These are phyloP conservation scores for Ustilago vetiveriae DNA, from an alignment of 1,284 basidiomycete genomes.

Conservation along the genomic window DNA sequence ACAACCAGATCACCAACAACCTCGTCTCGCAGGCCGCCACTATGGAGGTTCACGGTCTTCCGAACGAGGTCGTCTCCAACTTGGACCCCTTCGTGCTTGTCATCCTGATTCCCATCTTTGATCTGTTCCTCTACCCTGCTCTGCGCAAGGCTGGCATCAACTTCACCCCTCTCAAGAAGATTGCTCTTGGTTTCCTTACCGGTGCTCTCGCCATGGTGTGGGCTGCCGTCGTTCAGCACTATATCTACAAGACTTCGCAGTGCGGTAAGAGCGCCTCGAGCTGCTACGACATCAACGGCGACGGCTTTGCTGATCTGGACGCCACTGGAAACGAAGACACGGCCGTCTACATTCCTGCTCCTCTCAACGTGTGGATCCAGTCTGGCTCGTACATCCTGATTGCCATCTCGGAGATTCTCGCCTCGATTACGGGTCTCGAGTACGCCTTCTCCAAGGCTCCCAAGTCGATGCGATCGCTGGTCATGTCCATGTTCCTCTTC, in stretches of 20 bases:
- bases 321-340: constrained; percentile 21
- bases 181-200: constrained; percentile 76
- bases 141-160: constrained; percentile 75
- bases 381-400: constrained; percentile 70
- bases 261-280: constrained; percentile 69
- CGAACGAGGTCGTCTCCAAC: constrained; percentile 83
- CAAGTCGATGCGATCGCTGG: constrained; percentile 68
- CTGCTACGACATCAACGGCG: constrained; percentile 54
- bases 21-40: constrained; percentile 71
- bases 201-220: constrained; percentile 72
- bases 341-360: constrained; percentile 37
- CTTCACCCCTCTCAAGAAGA: constrained; percentile 73
- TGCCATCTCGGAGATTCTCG: constrained; percentile 75
- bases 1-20: constrained; percentile 74
- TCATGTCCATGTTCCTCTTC: constrained; percentile 73
- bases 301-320: constrained; percentile 33
- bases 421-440: constrained; percentile 80
- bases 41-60: constrained; percentile 74
- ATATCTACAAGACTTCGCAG: constrained; percentile 72
- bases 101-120: constrained; percentile 69
- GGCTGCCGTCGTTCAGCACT: constrained; percentile 74
- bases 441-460: constrained; percentile 82
- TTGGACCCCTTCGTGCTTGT: constrained; percentile 76
- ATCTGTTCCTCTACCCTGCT: constrained; percentile 76
- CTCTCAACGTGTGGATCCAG: constrained; percentile 68